These are phyloP conservation scores for Medicago arabica DNA, from an alignment of 306 rosid genomes.

Conservation along the genomic window DNA sequence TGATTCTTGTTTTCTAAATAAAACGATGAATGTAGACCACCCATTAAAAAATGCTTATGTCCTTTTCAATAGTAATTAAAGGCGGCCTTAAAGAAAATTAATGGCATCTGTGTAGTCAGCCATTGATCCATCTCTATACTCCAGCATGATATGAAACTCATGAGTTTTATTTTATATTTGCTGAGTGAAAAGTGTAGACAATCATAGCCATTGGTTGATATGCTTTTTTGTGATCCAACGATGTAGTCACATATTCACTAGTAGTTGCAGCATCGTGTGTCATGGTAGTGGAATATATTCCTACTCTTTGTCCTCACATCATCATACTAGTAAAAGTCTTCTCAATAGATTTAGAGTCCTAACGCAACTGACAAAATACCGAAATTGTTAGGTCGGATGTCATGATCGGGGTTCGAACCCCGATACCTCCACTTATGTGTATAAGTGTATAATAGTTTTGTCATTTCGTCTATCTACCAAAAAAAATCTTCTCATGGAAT, in stretches of 20 bases:
- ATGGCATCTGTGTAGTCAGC: conserved; percentile 37
- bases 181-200: conserved; percentile 6
- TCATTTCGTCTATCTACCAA: too few species aligned
- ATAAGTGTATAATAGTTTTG: too few species aligned
- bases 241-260: neutral
- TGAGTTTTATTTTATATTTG: conserved; percentile 18
- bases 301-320: neutral
- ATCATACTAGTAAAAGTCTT: conserved; percentile 9
- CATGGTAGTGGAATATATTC: conserved; percentile 14
- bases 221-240: conserved; percentile 24
- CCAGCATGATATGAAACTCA: conserved; percentile 18
- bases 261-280: conserved; percentile 37
- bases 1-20: neutral
- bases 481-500: conserved; percentile 39
- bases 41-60: conserved; percentile 37
- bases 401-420: too few species aligned
- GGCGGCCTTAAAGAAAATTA: conserved; percentile 37
- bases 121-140: conserved; percentile 4
- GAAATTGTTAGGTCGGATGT: too few species aligned
- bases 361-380: too few species aligned
- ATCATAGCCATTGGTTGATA: conserved; percentile 5
- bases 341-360: too few species aligned
- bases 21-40: conserved; percentile 1
- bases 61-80: conserved; percentile 39
- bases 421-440: too few species aligned